Base-by-base conservation (phyloP, 306 rosid species). In the Acacia melanoxylon region DNA sequence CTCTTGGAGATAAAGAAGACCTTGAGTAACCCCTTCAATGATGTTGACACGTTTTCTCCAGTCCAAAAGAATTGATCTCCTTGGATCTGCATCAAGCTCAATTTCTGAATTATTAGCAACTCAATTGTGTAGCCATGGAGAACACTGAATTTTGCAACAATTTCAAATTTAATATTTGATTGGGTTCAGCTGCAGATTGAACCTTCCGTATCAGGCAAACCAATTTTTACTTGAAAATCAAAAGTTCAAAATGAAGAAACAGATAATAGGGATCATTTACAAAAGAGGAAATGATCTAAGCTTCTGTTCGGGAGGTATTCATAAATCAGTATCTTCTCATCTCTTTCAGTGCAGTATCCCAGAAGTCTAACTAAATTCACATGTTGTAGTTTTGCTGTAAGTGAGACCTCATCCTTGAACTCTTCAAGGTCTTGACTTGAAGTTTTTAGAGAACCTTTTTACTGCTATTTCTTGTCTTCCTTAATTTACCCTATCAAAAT, bases 1-100 rank as follows among this genome's bases (percentile, higher is more conserved):
- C 71, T 93, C 93, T 75, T 91, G 94, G 69, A 91, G 95, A 83
- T 93, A 93, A 24, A 91, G 83, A 86, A 93, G 94, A 41, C 97
- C 95, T 77, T 91, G 95, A 74, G 79, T 89, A 63, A 93, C 66
- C 24, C 94, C 95, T 80, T 89, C 91, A 40, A 93, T 91, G 58
- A 91, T 86, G 42, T 88, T 88, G 29, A 89, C 89, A 56, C 88
- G 85, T 62, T 75, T 86, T 54, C 6, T 35, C 92, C 94, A 93
- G 46, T 90, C 86, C 68, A 93, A 72, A 20, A 76, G 42, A 66
- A 17, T 8, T 71, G 83, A 44, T 86, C 76, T 79, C 45, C 51
- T 61, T 52, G 81, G 86, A 87, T 88, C 97, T 92, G 81, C 77
- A 85, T 17, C 37, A 63, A 69, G 83, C 49, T 81, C 62, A 87